Base-by-base conservation (phyloP, 2,329 filamentous ascomycete genomes). In the Ophiostoma tasmaniense region DNA sequence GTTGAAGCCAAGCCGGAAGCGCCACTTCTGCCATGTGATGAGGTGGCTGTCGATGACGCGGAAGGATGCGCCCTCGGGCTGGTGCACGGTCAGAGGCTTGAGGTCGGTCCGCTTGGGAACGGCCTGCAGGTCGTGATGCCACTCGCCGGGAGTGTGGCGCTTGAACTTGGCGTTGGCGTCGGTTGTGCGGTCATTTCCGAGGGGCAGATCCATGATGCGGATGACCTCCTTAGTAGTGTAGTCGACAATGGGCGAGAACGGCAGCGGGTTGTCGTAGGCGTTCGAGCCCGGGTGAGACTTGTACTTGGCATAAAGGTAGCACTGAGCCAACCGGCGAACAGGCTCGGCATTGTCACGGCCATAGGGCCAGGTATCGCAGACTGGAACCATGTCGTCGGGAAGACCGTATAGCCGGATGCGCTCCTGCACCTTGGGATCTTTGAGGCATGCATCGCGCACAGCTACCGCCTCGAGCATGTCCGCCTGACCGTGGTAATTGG, bases 1-100 rank as follows among this genome's bases (percentile, higher is more conserved):
- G 76, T 89, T 91, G 79, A 89, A 91, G 45, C 85, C 84, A 2
- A 92, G 82, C 4, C 89, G 81, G 78, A 92, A 89, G 1, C 84
- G 81, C 89, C 89, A 91, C 73, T 89, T 87, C 76, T 89, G 85
- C 87, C 87, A 89, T 69, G 82, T 77, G 5, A 87, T 73, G n/a
- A 79, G 76, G 62, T 80, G 80, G 73, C 84, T 78, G 70, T 76
- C 76, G 33, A 28, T 30, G 76, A 90, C 81, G 0, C 78, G 80
- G 77, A 92, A 73, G 0, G 72, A 73, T 2, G 72, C 66, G 14
- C 73, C 73, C 37, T 72, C 59, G 1, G 73, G 72, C 70, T 73
- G 73, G 8, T 39, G 64, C 37, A 72, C 68, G 3, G 33, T 61
- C 17, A 66, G 65, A 13, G 68, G 68, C 64, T 66, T 66, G 7